phyloP scores from a whole-genome alignment of 208 protist genomes.

The Leptomonas seymouri region DNA sequence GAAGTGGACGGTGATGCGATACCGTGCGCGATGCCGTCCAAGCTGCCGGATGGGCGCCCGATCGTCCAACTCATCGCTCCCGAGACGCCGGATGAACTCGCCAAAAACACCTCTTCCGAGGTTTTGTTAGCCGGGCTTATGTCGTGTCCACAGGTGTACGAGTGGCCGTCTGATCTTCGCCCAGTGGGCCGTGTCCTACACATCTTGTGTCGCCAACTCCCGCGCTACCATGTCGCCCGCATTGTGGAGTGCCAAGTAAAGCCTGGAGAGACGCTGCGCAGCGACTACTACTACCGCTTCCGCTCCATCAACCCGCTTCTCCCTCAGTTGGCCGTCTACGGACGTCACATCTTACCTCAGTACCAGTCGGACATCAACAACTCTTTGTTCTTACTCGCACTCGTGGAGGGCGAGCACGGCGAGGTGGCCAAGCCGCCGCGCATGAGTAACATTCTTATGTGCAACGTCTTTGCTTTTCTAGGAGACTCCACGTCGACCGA shows the following conservation, averaged over 20 bases:
- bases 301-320: conserved; percentile 56
- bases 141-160: conserved; percentile 30
- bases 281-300: conserved; percentile 71
- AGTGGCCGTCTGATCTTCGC: conserved; percentile 31
- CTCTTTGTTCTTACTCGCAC: conserved; percentile 50
- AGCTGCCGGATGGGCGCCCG: conserved; percentile 53
- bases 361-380: conserved; percentile 42
- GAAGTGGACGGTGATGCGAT: not conserved
- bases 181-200: conserved; percentile 49
- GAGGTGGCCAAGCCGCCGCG: conserved; percentile 12
- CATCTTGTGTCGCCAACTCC: conserved; percentile 49
- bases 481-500: conserved; percentile 47
- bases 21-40: conserved; percentile 26
- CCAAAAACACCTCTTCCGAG: conserved; percentile 20
- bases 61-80: conserved; percentile 44
- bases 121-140: conserved; percentile 36
- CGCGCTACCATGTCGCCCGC: conserved; percentile 42
- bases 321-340: conserved; percentile 66
- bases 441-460: conserved; percentile 31
- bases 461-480: conserved; percentile 34
- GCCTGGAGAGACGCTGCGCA: conserved; percentile 35
- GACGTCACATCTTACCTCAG: conserved; percentile 50
- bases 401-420: conserved; percentile 27
- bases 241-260: conserved; percentile 40
- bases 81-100: conserved; percentile 16